Conservation (phyloP, 371 early-diverging fungal species). For the Mucor piriformis region DNA sequence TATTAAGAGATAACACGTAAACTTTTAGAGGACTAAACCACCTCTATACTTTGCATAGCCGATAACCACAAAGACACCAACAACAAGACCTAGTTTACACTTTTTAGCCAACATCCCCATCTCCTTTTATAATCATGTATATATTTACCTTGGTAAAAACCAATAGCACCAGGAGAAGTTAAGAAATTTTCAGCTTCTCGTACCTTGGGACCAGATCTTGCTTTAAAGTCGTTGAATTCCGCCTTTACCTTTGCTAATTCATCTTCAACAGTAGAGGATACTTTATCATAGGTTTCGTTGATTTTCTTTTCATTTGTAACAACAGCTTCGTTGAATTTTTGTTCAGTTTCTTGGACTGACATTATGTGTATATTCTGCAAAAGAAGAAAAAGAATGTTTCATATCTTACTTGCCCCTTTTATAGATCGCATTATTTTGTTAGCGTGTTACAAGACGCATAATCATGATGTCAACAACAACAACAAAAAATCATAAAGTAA, state of each 20-base stretch:
- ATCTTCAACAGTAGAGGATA: conserved; percentile 33
- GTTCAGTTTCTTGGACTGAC: not conserved
- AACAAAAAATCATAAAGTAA: no score
- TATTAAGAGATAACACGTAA: not conserved
- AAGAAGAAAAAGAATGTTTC: not conserved
- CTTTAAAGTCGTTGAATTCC: conserved; percentile 44
- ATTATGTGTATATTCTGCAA: not conserved
- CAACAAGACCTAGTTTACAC: conserved; percentile 23
- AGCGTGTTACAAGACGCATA: not conserved
- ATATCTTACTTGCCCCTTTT: not conserved
- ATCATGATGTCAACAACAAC: conserved; percentile 1
- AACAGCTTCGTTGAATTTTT: not conserved
- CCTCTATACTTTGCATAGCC: conserved; percentile 33
- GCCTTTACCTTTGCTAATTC: conserved; percentile 38
- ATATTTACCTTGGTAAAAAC: conserved; percentile 45
- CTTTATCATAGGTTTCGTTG: conserved; percentile 31
- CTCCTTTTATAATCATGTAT: not conserved
- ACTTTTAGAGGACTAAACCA: conserved; percentile 12
- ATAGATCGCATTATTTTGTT: not conserved
- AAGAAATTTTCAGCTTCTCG: conserved; percentile 40
- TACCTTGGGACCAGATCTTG: conserved; percentile 40
- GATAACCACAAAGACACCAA: conserved; percentile 26
- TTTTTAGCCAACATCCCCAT: not conserved
- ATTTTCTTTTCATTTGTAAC: conserved; percentile 19
- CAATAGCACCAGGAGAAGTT: conserved; percentile 40